These are phyloP conservation scores for Pythium aquatile DNA, from an alignment of 352 stramenopile genomes.

Conservation along the genomic window DNA sequence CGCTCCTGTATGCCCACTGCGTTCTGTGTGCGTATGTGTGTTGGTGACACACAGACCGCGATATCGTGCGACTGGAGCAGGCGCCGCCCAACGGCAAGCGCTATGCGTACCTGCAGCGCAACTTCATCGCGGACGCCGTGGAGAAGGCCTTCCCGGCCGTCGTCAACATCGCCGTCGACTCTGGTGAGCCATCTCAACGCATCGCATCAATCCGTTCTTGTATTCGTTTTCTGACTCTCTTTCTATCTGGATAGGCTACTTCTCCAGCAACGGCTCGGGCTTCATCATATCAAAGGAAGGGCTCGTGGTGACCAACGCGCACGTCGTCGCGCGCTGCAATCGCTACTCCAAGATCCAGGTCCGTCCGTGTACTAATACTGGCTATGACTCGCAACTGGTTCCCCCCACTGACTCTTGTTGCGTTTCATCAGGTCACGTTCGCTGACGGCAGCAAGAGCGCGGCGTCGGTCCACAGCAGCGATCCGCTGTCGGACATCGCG, in stretches of 20 bases:
- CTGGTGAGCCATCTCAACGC: conserved; percentile 22
- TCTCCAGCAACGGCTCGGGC: conserved; percentile 86
- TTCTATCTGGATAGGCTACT: conserved; percentile 38
- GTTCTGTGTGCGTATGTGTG: neutral
- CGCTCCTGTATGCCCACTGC: neutral
- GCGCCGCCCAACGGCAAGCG: conserved; percentile 20
- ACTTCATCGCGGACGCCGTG: conserved; percentile 89
- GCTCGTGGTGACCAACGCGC: conserved; percentile 91
- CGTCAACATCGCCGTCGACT: conserved; percentile 87
- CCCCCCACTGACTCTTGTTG: neutral
- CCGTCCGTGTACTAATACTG: neutral
- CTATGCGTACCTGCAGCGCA: conserved; percentile 44
- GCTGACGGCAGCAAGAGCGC: conserved; percentile 77
- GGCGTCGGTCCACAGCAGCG: conserved; percentile 79
- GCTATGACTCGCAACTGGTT: neutral
- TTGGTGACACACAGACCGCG: neutral
- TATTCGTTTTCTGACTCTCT: neutral
- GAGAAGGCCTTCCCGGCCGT: conserved; percentile 87
- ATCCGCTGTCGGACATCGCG: conserved; percentile 89
- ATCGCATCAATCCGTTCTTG: neutral
- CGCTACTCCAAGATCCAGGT: conserved; percentile 83
- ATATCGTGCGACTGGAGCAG: conserved; percentile 8
- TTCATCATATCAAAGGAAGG: conserved; percentile 90
- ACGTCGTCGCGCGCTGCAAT: conserved; percentile 86
- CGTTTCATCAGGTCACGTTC: conserved; percentile 60